Conservation (phyloP, 495 filamentous ascomycete genomes). For the Parathielavia hyrcaniae region DNA sequence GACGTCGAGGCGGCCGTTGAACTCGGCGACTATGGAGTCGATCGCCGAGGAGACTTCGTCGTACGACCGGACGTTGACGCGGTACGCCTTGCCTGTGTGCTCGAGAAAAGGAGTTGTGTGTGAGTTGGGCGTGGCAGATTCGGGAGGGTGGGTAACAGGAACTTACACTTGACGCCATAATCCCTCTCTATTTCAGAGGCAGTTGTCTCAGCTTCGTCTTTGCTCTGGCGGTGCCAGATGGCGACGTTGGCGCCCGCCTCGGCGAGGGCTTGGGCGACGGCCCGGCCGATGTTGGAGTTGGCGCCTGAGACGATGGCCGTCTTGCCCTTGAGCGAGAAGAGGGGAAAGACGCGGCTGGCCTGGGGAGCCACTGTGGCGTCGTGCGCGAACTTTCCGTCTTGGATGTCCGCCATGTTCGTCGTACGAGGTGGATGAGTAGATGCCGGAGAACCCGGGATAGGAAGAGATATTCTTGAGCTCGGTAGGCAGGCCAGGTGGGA, state of each 20-base stretch:
- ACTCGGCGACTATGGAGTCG: constrained; percentile 56
- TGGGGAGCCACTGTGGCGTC: constrained; percentile 55
- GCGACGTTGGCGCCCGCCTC: constrained; percentile 85
- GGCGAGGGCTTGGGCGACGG: constrained; percentile 65
- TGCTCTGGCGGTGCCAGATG: constrained; percentile 79
- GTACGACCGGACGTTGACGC: constrained; percentile 58
- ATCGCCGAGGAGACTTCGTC: constrained; percentile 53
- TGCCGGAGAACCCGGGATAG: neutral
- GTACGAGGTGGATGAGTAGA: neutral
- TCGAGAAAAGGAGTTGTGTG: neutral
- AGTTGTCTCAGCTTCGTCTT: constrained; percentile 60
- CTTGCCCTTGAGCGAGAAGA: constrained; percentile 78
- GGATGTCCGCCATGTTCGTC: constrained; percentile 41
- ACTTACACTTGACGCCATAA: constrained; percentile 74
- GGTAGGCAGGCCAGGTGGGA: neutral
- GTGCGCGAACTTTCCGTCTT: constrained; percentile 53
- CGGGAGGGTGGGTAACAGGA: neutral
- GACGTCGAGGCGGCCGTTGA: constrained; percentile 68
- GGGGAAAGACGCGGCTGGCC: constrained; percentile 58
- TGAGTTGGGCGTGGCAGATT: neutral
- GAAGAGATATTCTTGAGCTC: neutral
- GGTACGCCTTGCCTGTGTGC: constrained; percentile 63
- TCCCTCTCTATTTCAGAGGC: constrained; percentile 65
- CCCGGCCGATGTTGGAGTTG: constrained; percentile 73
- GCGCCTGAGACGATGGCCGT: constrained; percentile 82